Conservation (phyloP, 257 asterid species). For the Fraxinus americana region DNA sequence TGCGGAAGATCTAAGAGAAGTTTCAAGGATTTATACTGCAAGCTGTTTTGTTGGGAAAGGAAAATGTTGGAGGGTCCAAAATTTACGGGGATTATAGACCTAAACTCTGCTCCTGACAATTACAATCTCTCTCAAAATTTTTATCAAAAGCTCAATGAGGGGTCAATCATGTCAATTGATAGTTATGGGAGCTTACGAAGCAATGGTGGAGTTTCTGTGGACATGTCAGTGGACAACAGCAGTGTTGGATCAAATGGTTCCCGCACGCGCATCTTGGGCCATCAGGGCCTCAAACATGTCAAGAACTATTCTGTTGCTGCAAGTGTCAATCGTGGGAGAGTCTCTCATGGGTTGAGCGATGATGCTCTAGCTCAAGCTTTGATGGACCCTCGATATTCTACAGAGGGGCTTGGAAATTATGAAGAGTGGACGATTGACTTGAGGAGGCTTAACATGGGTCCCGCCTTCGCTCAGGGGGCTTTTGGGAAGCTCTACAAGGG, state of each 20-base stretch:
- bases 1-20: conserved; percentile 42
- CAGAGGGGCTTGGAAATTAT: conserved; percentile 87
- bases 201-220: conserved; percentile 85
- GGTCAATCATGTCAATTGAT: conserved; percentile 82
- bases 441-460: conserved; percentile 94
- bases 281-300: conserved; percentile 86
- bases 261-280: conserved; percentile 78
- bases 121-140: conserved; percentile 68
- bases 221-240: conserved; percentile 90
- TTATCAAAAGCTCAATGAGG: conserved; percentile 88
- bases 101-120: conserved; percentile 76
- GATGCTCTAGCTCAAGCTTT: conserved; percentile 94
- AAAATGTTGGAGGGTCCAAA: conserved; percentile 88
- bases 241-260: conserved; percentile 89
- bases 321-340: conserved; percentile 73
- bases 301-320: conserved; percentile 79
- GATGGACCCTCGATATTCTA: conserved; percentile 81
- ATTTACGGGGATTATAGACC: conserved; percentile 72
- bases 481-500: conserved; percentile 97
- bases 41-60: conserved; percentile 19
- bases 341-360: conserved; percentile 67
- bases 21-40: conserved; percentile 30
- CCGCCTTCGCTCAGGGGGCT: conserved; percentile 98
- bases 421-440: conserved; percentile 95
- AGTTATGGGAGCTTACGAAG: conserved; percentile 90